Conservation (phyloP, 139 green algal genomes). For the Mychonastes homosphaera region DNA sequence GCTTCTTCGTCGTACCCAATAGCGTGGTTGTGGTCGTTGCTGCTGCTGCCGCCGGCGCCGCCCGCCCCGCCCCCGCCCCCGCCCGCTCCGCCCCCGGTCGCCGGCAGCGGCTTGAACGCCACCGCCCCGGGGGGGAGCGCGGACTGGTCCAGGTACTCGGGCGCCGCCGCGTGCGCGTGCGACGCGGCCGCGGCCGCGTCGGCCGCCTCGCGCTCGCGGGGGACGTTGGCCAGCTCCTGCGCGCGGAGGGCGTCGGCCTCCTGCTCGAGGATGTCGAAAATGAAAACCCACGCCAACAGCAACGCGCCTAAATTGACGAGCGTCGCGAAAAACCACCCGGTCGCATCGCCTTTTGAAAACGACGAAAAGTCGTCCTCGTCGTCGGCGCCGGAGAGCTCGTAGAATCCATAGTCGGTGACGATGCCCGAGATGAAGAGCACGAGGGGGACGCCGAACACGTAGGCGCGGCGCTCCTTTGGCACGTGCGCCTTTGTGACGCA, state of each 20-base stretch:
- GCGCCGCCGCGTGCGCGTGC: background rate
- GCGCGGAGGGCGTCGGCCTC: slow-evolving; percentile 21
- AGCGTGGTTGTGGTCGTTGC: slow-evolving; percentile 13
- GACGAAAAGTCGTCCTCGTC: background rate
- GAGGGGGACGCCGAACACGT: slow-evolving; percentile 17
- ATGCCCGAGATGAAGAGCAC: slow-evolving; percentile 22
- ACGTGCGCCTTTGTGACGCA: slow-evolving; percentile 7
- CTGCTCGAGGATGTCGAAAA: slow-evolving; percentile 24
- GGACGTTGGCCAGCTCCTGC: slow-evolving; percentile 2
- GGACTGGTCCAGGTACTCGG: background rate
- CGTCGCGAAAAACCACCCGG: slow-evolving; percentile 14
- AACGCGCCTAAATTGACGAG: slow-evolving; percentile 25
- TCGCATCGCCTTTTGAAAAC: slow-evolving; percentile 2
- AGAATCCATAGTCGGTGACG: slow-evolving; percentile 15
- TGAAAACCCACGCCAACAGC: slow-evolving; percentile 24
- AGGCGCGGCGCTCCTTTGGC: slow-evolving; percentile 2
- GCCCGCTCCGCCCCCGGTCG: background rate
- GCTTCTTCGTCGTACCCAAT: slow-evolving; percentile 1
- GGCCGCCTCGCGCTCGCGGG: background rate
- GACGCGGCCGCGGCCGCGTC: background rate
- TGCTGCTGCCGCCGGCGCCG: background rate
- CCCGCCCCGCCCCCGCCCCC: background rate
- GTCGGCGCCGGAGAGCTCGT: no score
- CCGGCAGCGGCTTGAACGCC: background rate
- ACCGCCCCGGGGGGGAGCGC: no score